phyloP scores from a whole-genome alignment of 192 early-diverging fungal genomes.

The Diversispora eburnea region DNA sequence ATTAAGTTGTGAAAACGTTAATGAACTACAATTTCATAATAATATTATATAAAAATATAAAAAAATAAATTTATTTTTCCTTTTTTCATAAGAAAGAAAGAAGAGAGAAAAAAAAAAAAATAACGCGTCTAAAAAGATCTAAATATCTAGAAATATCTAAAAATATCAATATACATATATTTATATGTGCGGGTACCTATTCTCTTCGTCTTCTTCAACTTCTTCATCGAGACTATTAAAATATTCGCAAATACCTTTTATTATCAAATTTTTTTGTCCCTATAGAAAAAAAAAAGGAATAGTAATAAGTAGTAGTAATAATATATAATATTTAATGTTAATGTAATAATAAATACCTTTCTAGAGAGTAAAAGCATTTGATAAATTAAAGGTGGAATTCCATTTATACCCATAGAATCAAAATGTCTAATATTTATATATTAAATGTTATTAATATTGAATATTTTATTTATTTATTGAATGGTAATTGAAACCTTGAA shows the following conservation, averaged over 20 bases:
- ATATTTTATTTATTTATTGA: not conserved
- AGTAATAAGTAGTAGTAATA: not conserved
- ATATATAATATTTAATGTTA: not conserved
- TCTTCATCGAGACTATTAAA: constrained; percentile 55
- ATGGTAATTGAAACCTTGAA: not conserved
- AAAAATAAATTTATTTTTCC: constrained; percentile 19
- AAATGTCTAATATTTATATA: constrained; percentile 34
- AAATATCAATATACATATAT: too few relatives aligned
- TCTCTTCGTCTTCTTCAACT: not conserved
- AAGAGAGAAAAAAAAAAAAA: not conserved
- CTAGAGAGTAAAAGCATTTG: constrained; percentile 64
- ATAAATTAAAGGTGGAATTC: constrained; percentile 63
- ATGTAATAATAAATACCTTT: constrained; percentile 40
- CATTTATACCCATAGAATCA: constrained; percentile 45
- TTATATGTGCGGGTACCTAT: not conserved
- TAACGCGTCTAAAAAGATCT: too few relatives aligned
- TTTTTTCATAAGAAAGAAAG: constrained; percentile 21
- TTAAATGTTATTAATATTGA: not conserved
- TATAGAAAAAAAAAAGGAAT: constrained; percentile 1
- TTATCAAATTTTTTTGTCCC: constrained; percentile 54
- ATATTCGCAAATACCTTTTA: constrained; percentile 52
- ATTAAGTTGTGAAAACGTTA: constrained; percentile 39
- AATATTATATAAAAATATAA: not conserved
- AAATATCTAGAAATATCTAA: too few relatives aligned
- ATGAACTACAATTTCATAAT: not conserved